Base-by-base conservation (phyloP, 495 filamentous ascomycete species). In the Penicillium antarcticum region DNA sequence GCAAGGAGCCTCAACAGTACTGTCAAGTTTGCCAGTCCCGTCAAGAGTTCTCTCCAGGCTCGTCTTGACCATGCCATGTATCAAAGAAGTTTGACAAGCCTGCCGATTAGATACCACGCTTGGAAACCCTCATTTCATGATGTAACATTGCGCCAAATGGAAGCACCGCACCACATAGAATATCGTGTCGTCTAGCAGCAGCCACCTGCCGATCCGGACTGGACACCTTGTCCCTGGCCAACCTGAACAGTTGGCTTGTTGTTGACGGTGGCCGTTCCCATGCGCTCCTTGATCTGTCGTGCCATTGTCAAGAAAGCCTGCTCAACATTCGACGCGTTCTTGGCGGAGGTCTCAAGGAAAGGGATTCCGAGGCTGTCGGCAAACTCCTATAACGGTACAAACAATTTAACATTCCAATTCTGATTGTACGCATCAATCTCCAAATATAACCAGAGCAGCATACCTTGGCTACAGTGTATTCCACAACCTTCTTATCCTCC, bases 261-360 rank as follows among this genome's bases (percentile, higher is more conserved):
- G 80, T 97, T 95, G 73, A 91, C 90, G 51, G 91, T 92, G 19
- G 91, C 89, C 52, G 90, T 96, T 63, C 94, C 94, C 94, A 97
- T 97, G 58, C 95, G 86, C 77, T 99, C 95, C 82, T 99, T 99
- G 77, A 99, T 97, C 70, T 97, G 92, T 72, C 94, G 87, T 47
- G 94, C 94, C 94, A 99, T 99, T 63, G 94, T 97, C 75, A 99
- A 77, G 86, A 99, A 99, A 62, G 94, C 91, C 77, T 99, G 94
- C 74, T 99, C 94, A 64, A 99, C 94, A 69, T 99, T 99, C 65
- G 88, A 95, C 37, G 95, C 94, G 77, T 94, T 97, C 86, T 99
- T 99, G 52, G 94, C 94, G 9, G 94, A 99, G 7, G 94, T 99
- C 80, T 99, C 94, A 66, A 99, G 86, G 85, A 99, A 99, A 32